These are phyloP conservation scores for Suhomyces sp. DNA, from an alignment of 805 yeast genomes.

Conservation along the genomic window DNA sequence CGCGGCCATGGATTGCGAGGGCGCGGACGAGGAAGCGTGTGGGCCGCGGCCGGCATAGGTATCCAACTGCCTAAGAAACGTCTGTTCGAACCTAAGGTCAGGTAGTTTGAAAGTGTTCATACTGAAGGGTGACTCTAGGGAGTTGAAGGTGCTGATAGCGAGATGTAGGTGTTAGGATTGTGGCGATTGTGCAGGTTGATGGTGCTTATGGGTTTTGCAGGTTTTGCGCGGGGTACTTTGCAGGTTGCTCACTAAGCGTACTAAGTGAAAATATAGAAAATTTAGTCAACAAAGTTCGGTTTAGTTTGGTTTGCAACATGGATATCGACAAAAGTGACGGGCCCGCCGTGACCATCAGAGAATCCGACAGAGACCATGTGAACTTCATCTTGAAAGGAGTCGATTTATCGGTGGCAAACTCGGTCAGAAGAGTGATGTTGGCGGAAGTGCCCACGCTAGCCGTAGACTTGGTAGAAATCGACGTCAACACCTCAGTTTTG, in stretches of 20 bases:
- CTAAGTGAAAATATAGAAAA: background rate
- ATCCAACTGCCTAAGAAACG: conserved; percentile 43
- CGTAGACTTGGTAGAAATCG: conserved; percentile 92
- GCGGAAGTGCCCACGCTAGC: conserved; percentile 98
- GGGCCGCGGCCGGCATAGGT: conserved; percentile 25
- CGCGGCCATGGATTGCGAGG: background rate
- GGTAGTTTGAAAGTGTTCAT: conserved; percentile 36
- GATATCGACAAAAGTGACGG: conserved; percentile 40
- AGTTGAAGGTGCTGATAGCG: background rate
- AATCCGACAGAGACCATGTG: conserved; percentile 80
- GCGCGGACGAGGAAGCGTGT: background rate
- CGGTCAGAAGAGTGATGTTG: conserved; percentile 85
- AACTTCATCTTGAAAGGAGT: conserved; percentile 86
- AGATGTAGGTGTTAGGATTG: background rate
- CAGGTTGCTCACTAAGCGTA: background rate
- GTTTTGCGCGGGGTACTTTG: background rate
- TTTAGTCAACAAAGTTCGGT: background rate
- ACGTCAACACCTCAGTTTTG: conserved; percentile 85
- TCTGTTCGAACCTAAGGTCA: conserved; percentile 64
- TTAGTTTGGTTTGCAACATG: conserved; percentile 11
- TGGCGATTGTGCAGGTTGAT: background rate
- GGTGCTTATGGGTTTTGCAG: background rate
- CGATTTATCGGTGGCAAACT: conserved; percentile 88
- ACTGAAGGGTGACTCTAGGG: background rate
- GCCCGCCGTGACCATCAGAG: conserved; percentile 86